Base-by-base conservation (phyloP, 805 yeast genomes). In the Lipomyces yamanashiensis region DNA sequence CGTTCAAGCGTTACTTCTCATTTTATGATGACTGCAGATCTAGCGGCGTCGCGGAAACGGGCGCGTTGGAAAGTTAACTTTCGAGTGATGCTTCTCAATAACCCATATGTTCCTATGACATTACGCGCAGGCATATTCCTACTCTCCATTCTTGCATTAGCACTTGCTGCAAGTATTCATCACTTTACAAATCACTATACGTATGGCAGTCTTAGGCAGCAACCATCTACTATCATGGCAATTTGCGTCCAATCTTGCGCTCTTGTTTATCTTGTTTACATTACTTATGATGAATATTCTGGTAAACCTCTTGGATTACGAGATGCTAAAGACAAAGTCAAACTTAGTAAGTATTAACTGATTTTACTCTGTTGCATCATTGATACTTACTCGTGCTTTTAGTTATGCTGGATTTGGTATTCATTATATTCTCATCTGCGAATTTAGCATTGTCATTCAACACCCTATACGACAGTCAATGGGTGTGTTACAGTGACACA, bases 141-240 rank as follows among this genome's bases (percentile, higher is more conserved):
- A 13, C 80, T 91, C 49, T 85, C 90, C 12, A 76, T 84, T 0
- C 76, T 86, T 41, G 90, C 97, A 0, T 79, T 93, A 67, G 95
- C 86, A 0, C 74, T 93, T 33, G 92, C 98, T 0, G 76, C 81
- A 6, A 75, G 87, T 52, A 85, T 90, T 59, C 85, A 80, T 73
- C 70, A 75, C 58, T 45, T 34, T n/a, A 56, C 72, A 1, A 50
- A 17, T 49, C 60, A 72, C 60, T 53, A 59, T 37, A 21, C 33
- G 10, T 36, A 71, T 72, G 58, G 28, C 36, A n/a, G 34, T 7
- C 76, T 90, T 7, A 79, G 82, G 7, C 96, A 89, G 73, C 92
- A 89, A 72, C 88, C 99, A 17, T 87, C 96, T 70, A 90, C 98
- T 0, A 86, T 92, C 51, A 91, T 95, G 96, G 95, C 98, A 2